phyloP scores from a whole-genome alignment of 164 flowering plant genomes.

The Umbilicus rupestris region DNA sequence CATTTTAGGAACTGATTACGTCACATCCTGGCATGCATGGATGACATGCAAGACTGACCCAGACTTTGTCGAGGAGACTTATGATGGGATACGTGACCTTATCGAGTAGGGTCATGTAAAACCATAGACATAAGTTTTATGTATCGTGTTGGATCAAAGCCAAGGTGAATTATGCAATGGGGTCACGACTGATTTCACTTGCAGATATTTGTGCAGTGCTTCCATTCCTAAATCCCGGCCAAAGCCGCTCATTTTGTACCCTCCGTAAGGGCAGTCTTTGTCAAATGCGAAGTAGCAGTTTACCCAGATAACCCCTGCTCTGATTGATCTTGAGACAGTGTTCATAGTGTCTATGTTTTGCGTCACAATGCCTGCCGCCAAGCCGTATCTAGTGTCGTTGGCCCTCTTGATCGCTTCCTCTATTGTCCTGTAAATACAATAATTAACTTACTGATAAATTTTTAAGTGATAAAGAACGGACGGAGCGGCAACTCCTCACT shows the following conservation, averaged over 20 bases:
- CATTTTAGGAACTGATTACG: too few relatives aligned
- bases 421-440: conserved; percentile 42
- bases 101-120: too few relatives aligned
- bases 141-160: too few relatives aligned
- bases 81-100: too few relatives aligned
- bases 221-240: conserved; percentile 54
- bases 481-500: too few relatives aligned
- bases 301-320: conserved; percentile 66
- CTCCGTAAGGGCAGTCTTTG: conserved; percentile 50
- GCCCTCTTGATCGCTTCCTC: conserved; percentile 60
- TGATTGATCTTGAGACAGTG: conserved; percentile 62
- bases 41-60: too few relatives aligned
- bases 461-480: too few relatives aligned
- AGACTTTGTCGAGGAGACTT: too few relatives aligned
- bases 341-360: conserved; percentile 49
- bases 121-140: too few relatives aligned
- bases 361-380: conserved; percentile 70
- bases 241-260: conserved; percentile 71
- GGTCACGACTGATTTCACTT: conserved; percentile 58
- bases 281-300: conserved; percentile 62
- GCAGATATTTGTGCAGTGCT: conserved; percentile 54
- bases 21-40: too few relatives aligned
- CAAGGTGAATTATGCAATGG: conserved; percentile 68
- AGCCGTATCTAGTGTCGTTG: conserved; percentile 55
- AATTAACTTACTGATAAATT: too few relatives aligned